These are phyloP conservation scores for Poronia punctata DNA, from an alignment of 495 filamentous ascomycete genomes.

Conservation along the genomic window DNA sequence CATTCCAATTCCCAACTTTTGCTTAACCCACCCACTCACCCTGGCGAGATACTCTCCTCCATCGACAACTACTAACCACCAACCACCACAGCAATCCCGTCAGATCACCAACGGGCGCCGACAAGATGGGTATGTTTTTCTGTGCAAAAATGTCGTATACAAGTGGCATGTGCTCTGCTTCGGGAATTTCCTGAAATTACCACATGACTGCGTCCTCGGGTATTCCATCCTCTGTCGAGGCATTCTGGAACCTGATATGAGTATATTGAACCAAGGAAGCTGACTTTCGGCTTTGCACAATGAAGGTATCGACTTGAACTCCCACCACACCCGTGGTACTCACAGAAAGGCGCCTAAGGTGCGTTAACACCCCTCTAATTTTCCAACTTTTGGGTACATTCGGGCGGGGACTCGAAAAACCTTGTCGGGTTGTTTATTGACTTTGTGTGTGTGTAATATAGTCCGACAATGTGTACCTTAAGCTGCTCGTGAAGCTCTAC, in stretches of 20 bases:
- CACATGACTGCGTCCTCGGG: conserved; percentile 33
- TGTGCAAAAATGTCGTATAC: conserved; percentile 14
- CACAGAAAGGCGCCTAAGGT: conserved; percentile 88
- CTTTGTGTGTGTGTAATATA: neutral
- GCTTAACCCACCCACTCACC: conserved; percentile 8
- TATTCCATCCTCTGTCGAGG: conserved; percentile 6
- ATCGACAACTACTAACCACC: conserved; percentile 21
- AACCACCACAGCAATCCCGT: conserved; percentile 30
- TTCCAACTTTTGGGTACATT: neutral
- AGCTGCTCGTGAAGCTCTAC: conserved; percentile 98
- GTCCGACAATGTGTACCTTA: conserved; percentile 95
- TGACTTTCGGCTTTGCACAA: conserved; percentile 40
- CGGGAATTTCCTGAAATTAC: conserved; percentile 15
- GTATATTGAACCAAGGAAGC: conserved; percentile 40
- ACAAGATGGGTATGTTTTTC: conserved; percentile 46
- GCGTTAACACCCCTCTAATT: conserved; percentile 9
- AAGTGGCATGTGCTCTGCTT: conserved; percentile 11
- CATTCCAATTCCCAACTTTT: conserved; percentile 17
- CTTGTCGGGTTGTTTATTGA: neutral
- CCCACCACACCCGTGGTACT: conserved; percentile 78
- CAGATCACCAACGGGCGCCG: conserved; percentile 35
- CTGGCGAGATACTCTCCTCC: conserved; percentile 11
- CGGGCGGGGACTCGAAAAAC: neutral
- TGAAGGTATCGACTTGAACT: conserved; percentile 62
- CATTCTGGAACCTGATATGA: conserved; percentile 9